phyloP scores from a whole-genome alignment of 2,329 filamentous ascomycete species.

The Ophiostoma sp. region DNA sequence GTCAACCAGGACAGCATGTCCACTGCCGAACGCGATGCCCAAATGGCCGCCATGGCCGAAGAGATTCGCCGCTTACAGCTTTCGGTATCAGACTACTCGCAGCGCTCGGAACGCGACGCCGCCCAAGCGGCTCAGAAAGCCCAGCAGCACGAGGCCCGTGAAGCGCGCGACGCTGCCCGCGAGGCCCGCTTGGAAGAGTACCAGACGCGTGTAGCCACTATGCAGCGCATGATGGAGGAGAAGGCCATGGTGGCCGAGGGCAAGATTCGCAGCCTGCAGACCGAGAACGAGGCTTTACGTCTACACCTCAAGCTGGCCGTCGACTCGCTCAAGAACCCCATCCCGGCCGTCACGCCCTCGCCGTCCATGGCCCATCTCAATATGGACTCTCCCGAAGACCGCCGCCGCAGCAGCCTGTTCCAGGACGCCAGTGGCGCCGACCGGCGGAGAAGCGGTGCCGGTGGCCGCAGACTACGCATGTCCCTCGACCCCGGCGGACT shows the following conservation, averaged over 20 bases:
- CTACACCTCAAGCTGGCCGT: slow-evolving; percentile 86
- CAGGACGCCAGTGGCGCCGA: slow-evolving; percentile 27
- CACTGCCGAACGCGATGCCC: slow-evolving; percentile 87
- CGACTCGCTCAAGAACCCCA: slow-evolving; percentile 86
- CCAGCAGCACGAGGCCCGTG: slow-evolving; percentile 57
- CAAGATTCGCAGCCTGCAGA: slow-evolving; percentile 87
- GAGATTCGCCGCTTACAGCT: slow-evolving; percentile 87
- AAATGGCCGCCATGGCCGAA: slow-evolving; percentile 92
- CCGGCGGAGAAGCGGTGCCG: slow-evolving; percentile 16
- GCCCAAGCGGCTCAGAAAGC: slow-evolving; percentile 7
- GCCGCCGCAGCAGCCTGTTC: slow-evolving; percentile 22
- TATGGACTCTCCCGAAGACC: not conserved
- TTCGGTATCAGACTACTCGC: slow-evolving; percentile 64
- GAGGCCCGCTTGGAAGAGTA: slow-evolving; percentile 92
- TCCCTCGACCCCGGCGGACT: slow-evolving; percentile 25
- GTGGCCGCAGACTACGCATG: slow-evolving; percentile 24
- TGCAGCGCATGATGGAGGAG: slow-evolving; percentile 97
- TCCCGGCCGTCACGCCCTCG: slow-evolving; percentile 58
- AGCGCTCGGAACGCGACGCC: slow-evolving; percentile 72
- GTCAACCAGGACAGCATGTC: slow-evolving; percentile 96
- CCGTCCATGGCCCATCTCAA: slow-evolving; percentile 17
- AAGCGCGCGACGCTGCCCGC: slow-evolving; percentile 62
- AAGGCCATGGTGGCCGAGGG: slow-evolving; percentile 84
- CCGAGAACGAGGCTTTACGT: slow-evolving; percentile 85
- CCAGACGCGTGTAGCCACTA: slow-evolving; percentile 81